These are phyloP conservation scores for Fonsecaea erecta DNA, from an alignment of 2,329 filamentous ascomycete genomes.

Conservation along the genomic window DNA sequence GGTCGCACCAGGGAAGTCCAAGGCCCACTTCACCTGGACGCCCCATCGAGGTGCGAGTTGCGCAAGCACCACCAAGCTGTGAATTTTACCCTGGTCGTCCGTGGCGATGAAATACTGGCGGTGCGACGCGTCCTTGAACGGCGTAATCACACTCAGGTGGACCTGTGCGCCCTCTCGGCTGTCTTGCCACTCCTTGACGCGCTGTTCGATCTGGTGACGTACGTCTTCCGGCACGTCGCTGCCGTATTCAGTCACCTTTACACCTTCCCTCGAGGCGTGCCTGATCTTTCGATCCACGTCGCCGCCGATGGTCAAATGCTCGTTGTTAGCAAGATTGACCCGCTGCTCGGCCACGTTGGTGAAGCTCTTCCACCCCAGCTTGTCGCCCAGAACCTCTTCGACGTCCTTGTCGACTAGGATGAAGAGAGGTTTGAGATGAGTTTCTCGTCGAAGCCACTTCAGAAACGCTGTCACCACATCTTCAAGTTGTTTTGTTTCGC, in stretches of 20 bases:
- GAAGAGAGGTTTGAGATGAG: conserved; percentile 72
- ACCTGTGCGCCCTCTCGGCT: conserved; percentile 76
- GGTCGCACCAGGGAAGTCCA: conserved; percentile 78
- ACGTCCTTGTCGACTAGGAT: conserved; percentile 72
- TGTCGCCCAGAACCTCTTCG: conserved; percentile 72
- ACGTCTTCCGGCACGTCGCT: conserved; percentile 64
- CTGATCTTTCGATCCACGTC: conserved; percentile 68
- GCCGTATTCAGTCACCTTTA: conserved; percentile 73
- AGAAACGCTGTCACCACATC: conserved; percentile 71
- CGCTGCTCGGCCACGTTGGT: conserved; percentile 80
- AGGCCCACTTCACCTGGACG: conserved; percentile 83
- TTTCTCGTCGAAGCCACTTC: conserved; percentile 64
- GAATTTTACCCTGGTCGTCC: conserved; percentile 68
- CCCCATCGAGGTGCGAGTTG: conserved; percentile 75
- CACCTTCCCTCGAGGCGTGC: conserved; percentile 73
- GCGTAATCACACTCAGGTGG: conserved; percentile 79
- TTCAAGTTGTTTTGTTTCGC: conserved; percentile 70
- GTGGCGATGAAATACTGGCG: conserved; percentile 76
- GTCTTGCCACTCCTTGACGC: conserved; percentile 73
- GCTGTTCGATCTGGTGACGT: conserved; percentile 64
- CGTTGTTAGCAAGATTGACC: conserved; percentile 67
- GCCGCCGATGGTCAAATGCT: conserved; percentile 59
- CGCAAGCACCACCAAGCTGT: conserved; percentile 72
- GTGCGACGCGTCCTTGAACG: conserved; percentile 76
- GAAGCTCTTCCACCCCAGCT: conserved; percentile 77